A percentile compares a stretch with the other conserved stretches of the same genome.
Evolutionary conservation across 129 eudicot genomes (phyloP).

Genomic region (Escallonia rubra): DNA sequence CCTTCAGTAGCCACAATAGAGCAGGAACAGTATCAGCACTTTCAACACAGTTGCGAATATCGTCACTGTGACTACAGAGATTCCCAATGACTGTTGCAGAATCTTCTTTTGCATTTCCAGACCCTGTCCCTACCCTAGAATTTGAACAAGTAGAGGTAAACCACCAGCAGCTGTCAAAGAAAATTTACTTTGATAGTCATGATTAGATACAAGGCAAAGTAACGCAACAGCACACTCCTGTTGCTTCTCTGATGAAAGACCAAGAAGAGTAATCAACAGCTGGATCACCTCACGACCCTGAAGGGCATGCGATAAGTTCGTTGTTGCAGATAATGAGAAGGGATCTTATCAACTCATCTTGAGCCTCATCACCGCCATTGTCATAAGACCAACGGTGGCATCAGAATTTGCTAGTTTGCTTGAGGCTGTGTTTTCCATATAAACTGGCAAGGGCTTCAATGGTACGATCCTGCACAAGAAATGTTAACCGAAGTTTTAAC

Average conservation of each 20-base stretch:
- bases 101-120: constrained; percentile 95
- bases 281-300: constrained; percentile 99
- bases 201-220: constrained; percentile 83
- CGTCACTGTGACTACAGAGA: constrained; percentile 98
- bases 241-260: constrained; percentile 98
- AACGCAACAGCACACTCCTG: constrained; percentile 99
- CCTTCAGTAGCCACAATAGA: constrained; percentile 88
- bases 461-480: constrained; percentile 92
- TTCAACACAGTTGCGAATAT: constrained; percentile 98
- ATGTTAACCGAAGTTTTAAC: constrained; percentile 62
- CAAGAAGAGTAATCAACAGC: constrained; percentile 92
- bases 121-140: constrained; percentile 91
- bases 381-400: constrained; percentile 95
- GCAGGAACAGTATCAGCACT: constrained; percentile 99
- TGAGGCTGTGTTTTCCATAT: constrained; percentile 80
- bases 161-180: constrained; percentile 99
- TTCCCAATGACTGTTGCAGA: constrained; percentile 94
- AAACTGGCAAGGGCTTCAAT: constrained; percentile 99
- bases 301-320: constrained; percentile 91
- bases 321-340: constrained; percentile 71
- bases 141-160: constrained; percentile 97
- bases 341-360: constrained; percentile 87
- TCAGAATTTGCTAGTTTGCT: constrained; percentile 78
- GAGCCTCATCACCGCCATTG: constrained; percentile 95
- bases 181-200: constrained; percentile 96